Conservation (phyloP, 257 asterid species). For the Jaltomata sinuosa region DNA sequence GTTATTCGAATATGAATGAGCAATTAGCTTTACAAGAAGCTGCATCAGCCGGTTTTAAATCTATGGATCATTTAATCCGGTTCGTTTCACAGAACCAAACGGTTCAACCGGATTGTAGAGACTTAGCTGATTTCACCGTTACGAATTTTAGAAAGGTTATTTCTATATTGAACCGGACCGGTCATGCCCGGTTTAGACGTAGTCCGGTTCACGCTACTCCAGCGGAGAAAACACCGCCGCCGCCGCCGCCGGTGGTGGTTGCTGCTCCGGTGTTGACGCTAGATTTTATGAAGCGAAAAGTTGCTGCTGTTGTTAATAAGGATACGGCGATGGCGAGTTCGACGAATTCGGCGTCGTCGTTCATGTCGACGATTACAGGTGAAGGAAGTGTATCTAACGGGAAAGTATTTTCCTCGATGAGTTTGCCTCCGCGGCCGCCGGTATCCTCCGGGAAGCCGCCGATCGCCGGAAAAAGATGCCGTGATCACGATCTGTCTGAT, state of each 20-base stretch:
- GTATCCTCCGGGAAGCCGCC: constrained; percentile 61
- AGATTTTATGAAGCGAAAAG: constrained; percentile 36
- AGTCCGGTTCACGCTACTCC: constrained; percentile 31
- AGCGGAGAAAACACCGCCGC: not conserved
- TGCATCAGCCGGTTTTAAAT: constrained; percentile 57
- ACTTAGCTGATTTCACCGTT: constrained; percentile 59
- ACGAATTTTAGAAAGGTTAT: constrained; percentile 46
- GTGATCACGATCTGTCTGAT: constrained; percentile 50
- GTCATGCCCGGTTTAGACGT: constrained; percentile 86
- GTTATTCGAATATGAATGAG: constrained; percentile 31
- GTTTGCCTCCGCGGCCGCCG: constrained; percentile 23
- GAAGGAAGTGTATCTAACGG: constrained; percentile 83
- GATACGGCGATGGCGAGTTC: constrained; percentile 22
- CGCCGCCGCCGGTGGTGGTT: constrained; percentile 10
- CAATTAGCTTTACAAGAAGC: constrained; percentile 59
- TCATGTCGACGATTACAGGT: constrained; percentile 62
- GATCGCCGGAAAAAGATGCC: constrained; percentile 51
- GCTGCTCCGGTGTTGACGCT: constrained; percentile 28
- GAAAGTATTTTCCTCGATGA: constrained; percentile 34
- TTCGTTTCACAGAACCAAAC: constrained; percentile 25
- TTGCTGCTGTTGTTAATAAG: not conserved
- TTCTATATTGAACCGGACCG: constrained; percentile 40
- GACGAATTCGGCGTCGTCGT: constrained; percentile 38
- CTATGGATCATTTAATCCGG: constrained; percentile 68
- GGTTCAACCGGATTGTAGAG: constrained; percentile 44